Conservation (phyloP, 2,329 filamentous ascomycete genomes). For the Fusarium verticillioides region DNA sequence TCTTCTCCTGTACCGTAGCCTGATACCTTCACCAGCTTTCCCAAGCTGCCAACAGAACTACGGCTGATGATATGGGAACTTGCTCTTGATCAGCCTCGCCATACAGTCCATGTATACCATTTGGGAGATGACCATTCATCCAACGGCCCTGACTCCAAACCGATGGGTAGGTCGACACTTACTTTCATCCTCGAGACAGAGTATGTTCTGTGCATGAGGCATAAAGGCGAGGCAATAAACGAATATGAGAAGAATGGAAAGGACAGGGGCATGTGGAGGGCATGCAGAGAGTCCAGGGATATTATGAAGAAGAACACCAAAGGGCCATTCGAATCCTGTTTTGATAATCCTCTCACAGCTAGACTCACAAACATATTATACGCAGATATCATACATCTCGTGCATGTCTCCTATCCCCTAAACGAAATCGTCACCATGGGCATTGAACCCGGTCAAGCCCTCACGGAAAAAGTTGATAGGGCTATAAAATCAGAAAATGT, state of each 20-base stretch:
- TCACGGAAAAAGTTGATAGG: no score
- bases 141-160: background rate
- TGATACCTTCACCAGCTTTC: background rate
- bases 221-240: no score
- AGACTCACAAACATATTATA: background rate
- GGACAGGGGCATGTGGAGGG: background rate
- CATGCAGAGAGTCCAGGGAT: background rate
- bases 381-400: background rate
- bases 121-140: background rate
- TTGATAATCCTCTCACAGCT: background rate
- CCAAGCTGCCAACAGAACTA: background rate
- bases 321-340: background rate
- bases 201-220: background rate
- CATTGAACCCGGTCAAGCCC: fast-evolving
- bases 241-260: no score
- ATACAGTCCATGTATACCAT: background rate
- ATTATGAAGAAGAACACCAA: background rate
- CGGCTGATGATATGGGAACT: background rate
- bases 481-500: background rate
- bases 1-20: background rate
- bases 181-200: background rate
- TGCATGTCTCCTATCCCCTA: background rate
- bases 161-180: background rate
- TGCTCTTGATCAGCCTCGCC: background rate
- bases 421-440: no score